Evolutionary conservation across 2,329 filamentous ascomycete species (phyloP), one percentile per base, ranked within the genome.

Genomic region (Exophiala calicioides): DNA sequence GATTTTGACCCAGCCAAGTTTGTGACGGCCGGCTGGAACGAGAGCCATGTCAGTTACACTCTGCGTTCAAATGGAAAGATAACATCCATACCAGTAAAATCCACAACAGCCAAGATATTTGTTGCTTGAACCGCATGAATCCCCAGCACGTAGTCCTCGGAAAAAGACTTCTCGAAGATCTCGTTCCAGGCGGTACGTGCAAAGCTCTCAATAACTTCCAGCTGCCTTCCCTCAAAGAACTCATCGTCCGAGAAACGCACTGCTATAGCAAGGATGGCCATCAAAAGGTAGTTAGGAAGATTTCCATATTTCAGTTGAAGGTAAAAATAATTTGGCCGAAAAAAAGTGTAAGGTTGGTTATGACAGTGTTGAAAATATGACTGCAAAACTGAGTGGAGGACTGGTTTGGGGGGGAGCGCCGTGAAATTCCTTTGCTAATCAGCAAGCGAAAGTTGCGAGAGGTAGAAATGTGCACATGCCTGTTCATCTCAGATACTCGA

Each of bases 261-360:
- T 3, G 65, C 61, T 4, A 62, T 56, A 10, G 65, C 66, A n/a
- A 62, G 44, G 35, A 68, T 47, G 43, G 66, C 65, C 27, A 68
- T 59, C 5, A 64, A 36, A 13, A 69, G 48, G 24, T 63, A 65
- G 6, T 58, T 52, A 4, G 67, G 62, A 1, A 68, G 21, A 4
- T 33, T 20, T 3, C 54, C 53, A 9, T 50, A 46, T 4, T 62
- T 53, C 1, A 68, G 45, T 18, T 53, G 56, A 8, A 58, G 54
- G 5, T 63, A 60, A 44, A 70, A 69, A 1, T 48, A 57, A 0
- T 33, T 39, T 36, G 67, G 64, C 16, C 67, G 64, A 47, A 69
- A 68, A 41, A 62, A 68, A 0, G 60, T 64, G 47, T 70, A 70
- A 1, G 67, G 67, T 29, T 68, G 65, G 26, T 67, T 68, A 21